Percentiles rank a stretch among this genome's conserved stretches.
Evolutionary conservation across 2,329 filamentous ascomycete species (phyloP).

Genomic region (Fusarium concolor): DNA sequence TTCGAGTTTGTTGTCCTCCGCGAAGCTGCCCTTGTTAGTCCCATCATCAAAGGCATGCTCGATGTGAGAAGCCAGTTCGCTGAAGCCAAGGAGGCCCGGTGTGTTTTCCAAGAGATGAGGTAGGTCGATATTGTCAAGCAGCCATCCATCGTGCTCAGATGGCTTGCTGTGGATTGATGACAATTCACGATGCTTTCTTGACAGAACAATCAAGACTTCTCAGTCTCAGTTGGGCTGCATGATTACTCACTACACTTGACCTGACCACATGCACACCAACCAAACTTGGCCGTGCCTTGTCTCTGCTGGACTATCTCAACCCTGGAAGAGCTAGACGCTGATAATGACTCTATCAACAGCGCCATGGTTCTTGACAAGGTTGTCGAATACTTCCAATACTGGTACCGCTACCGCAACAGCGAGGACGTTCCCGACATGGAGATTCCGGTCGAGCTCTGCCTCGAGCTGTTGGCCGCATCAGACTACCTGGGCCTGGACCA

Average conservation of each 20-base stretch:
- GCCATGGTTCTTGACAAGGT: constrained; percentile 82
- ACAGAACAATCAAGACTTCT: constrained; percentile 55
- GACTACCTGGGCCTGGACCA: constrained; percentile 79
- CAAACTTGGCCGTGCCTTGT: constrained; percentile 27
- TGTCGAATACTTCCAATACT: constrained; percentile 86
- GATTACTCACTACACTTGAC: constrained; percentile 73
- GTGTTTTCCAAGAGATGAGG: constrained; percentile 79
- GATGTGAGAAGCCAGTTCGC: constrained; percentile 75
- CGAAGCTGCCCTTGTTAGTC: constrained; percentile 76
- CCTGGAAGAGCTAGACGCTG: constrained; percentile 38
- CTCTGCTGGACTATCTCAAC: constrained; percentile 18
- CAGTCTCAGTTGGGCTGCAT: constrained; percentile 57
- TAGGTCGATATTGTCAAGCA: constrained; percentile 51
- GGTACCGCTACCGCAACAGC: constrained; percentile 76
- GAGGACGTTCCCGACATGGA: constrained; percentile 85
- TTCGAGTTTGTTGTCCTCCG: constrained; percentile 82
- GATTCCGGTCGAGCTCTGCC: constrained; percentile 80
- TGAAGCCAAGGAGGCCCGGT: constrained; percentile 73
- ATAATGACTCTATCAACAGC: constrained; percentile 57
- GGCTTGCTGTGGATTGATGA: constrained; percentile 51
- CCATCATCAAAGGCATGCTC: constrained; percentile 79
- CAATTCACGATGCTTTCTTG: constrained; percentile 58
- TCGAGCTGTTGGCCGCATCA: constrained; percentile 81
- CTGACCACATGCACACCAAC: constrained; percentile 56
- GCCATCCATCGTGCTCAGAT: constrained; percentile 14